Percentiles rank a stretch among this genome's conserved stretches.
phyloP scores from a whole-genome alignment of 2,329 filamentous ascomycete species.

The Fragosphaeria purpurea region DNA sequence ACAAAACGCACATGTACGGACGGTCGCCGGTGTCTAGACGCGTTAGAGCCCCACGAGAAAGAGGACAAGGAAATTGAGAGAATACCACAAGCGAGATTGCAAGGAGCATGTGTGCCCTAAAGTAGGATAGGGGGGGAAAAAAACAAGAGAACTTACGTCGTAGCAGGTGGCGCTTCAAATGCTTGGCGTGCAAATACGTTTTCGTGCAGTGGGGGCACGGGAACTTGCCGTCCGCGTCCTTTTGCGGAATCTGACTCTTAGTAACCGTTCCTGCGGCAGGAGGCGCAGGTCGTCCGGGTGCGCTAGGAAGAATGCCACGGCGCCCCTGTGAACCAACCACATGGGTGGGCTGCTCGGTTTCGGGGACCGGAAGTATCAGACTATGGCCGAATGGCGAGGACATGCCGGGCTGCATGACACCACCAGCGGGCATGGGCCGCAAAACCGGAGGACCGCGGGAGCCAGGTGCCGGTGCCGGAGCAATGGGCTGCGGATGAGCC shows the following conservation, averaged over 20 bases:
- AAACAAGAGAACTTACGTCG: slow-evolving; percentile 62
- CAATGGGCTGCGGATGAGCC: slow-evolving; percentile 66
- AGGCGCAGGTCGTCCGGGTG: slow-evolving; percentile 73
- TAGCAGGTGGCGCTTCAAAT: slow-evolving; percentile 89
- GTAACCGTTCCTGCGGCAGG: slow-evolving; percentile 57
- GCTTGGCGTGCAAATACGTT: slow-evolving; percentile 94
- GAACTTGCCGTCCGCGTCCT: slow-evolving; percentile 96
- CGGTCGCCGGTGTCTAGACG: slow-evolving; percentile 83
- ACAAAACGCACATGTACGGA: slow-evolving; percentile 95
- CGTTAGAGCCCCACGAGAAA: slow-evolving; percentile 2
- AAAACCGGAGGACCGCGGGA: slow-evolving; percentile 47
- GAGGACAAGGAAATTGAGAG: slow-evolving; percentile 20
- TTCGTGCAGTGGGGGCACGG: slow-evolving; percentile 97
- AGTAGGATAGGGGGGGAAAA: background rate
- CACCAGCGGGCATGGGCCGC: slow-evolving; percentile 62
- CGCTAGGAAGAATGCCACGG: slow-evolving; percentile 82
- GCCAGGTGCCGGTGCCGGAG: slow-evolving; percentile 54
- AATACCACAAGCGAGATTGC: slow-evolving; percentile 46
- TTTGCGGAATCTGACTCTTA: slow-evolving; percentile 81
- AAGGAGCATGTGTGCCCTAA: too few species aligned
- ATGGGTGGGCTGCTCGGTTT: slow-evolving; percentile 64
- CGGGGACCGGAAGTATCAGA: slow-evolving; percentile 45
- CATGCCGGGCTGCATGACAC: slow-evolving; percentile 49
- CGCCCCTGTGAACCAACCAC: slow-evolving; percentile 92
- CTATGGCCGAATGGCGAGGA: slow-evolving; percentile 51